Base-by-base conservation (phyloP, 2,329 filamentous ascomycete species). In the Coniochaeta sp. region DNA sequence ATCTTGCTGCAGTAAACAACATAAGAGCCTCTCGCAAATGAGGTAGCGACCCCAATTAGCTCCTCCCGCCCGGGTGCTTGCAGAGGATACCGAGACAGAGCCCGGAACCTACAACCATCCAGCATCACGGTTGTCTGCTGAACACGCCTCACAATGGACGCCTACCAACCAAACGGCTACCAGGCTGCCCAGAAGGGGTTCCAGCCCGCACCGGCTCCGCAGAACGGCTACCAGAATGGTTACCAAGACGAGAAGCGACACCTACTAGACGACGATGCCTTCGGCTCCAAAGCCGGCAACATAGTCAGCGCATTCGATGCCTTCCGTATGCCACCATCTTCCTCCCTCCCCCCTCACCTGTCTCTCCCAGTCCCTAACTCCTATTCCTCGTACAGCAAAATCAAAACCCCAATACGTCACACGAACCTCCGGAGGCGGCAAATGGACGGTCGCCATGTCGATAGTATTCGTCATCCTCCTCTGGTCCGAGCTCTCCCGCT, bases 341-440 rank as follows among this genome's bases (percentile, higher is more conserved):
- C 49, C 32, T 28, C 6, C 16, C 20, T 22, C 40, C n/a, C n/a
- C n/a, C n/a, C n/a, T n/a, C 27, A 20, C 9, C 12, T 38, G n/a
- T 27, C 18, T 8, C 56, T 28, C n/a, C n/a, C 13, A n/a, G 8
- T n/a, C n/a, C n/a, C 63, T 64, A 53, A 66, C 58, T 35, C 16
- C 40, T 49, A 7, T 48, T 35, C 28, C 27, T n/a, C 51, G 38
- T 42, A 24, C 50, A 96, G 91, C 94, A 59, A 97, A 99, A 77
- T 89, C 92, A 51, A 97, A 97, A 74, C 83, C 91, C 14, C 90
- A 92, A 64, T 99, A 96, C 71, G 85, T 94, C 51, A 86, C 87
- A 46, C 82, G 85, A 58, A 95, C 90, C 28, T 81, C 87, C 32
- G 87, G 87, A 62, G 95, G 94, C 63, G 92, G 92, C 56, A 91